Base-by-base conservation (phyloP, 208 protist species). In the Crithidia fasciculata region DNA sequence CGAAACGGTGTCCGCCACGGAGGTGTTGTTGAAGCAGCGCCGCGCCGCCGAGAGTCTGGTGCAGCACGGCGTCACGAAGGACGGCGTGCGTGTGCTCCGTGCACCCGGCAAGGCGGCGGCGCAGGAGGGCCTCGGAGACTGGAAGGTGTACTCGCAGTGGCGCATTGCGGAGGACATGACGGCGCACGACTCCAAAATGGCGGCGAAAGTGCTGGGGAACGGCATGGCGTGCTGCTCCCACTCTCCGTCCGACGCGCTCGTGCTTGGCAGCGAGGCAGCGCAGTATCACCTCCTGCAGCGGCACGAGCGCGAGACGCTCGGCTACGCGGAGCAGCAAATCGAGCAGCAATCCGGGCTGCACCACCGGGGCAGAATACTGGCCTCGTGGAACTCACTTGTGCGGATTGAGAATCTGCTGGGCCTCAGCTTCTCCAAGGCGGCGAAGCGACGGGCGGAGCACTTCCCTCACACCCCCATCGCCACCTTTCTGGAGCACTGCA, bases 71-170 rank as follows among this genome's bases (percentile, higher is more conserved):
- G 54, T 55, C 8, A 69, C 62, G 36, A 87, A 81, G 44, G 74
- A 80, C 3, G 50, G 67, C 9, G 28, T 86, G 2, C 87, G 88
- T 56, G 37, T 62, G 0, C 74, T 96, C 39, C 85, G 92, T 18
- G 59, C 71, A 15, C 55, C 81, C 60, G 92, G 92, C 8, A 94
- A 96, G 66, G 52, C 50, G 7, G 92, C 92, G 2, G 88, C 82
- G 43, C 69, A 80, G 36, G 67, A 88, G 41, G 76, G 71, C 63
- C 45, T 93, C 37, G 71, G 69, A n/a, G 89, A 94, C 54, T 94
- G 89, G 88, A 87, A 86, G 72, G 73, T 96, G 47, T 96, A 87
- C 80, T 84, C 87, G 39, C 92, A 96, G 72, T 96, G 92, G 92
- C 78, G 78, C 53, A 80, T 52, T 12, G 76, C 70, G 3, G 89